Evolutionary conservation across 1,284 basidiomycete genomes (phyloP), one percentile per base, ranked within the genome.

Genomic region (Earliella scabrosa): DNA sequence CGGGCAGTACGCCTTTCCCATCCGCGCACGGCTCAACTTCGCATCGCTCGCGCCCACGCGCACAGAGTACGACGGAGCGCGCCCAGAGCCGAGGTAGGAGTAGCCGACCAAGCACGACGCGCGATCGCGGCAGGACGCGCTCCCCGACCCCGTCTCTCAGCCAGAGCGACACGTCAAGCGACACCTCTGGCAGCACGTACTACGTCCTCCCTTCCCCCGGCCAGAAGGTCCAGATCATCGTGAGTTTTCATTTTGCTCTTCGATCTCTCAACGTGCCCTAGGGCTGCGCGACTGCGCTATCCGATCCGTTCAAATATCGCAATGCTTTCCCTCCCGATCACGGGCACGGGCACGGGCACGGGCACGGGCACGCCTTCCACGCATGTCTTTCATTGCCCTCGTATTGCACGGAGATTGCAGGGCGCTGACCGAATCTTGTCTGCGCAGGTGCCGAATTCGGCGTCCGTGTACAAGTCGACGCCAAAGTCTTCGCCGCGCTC

Each of bases 171-270:
- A 70, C 73, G 7, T 72, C 69, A 32, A 86, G 79, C 61, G 71
- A 75, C 14, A 80, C 79, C 36, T 86, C 85, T 10, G 85, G 80
- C 18, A 83, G 85, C 66, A 89, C 87, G 6, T 90, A 89, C 73
- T 89, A 88, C 68, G 82, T 89, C 60, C 75, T 88, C 27, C 85
- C 86, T 5, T 77, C 79, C 13, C 79, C 81, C 10, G 85, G 84
- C 20, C 86, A 88, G 68, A 90, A 88, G 63, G 80, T 88, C 54
- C 85, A 85, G 66, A 79, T 88, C 60, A 77, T 90, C 65, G 88
- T 89, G 71, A 77, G 87, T 83, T 16, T 23, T 38, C 58, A 54
- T 47, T 55, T 23, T 36, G 50, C 44, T 29, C 43, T 46, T 35
- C 44, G 27, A 46, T 50, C 46, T 56, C 54, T 20, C 50, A 40